phyloP scores from a whole-genome alignment of 352 stramenopile species.

The Thraustotheca clavata region DNA sequence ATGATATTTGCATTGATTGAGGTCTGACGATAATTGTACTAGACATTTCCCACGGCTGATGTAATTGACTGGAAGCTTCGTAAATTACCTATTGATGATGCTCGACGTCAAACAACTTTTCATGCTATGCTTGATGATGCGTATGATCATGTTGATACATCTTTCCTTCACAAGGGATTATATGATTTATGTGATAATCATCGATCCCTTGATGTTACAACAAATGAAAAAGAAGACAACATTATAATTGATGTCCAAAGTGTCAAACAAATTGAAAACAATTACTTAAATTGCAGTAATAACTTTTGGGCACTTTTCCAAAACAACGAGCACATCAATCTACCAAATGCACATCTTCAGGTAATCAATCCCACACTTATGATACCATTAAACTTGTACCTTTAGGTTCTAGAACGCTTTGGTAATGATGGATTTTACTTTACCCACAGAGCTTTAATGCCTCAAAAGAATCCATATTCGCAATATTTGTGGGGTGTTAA shows the following conservation, averaged over 20 bases:
- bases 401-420: constrained; percentile 3
- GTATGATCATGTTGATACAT: constrained; percentile 1
- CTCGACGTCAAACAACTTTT: background rate
- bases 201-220: background rate
- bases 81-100: background rate
- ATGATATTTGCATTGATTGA: background rate
- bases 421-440: background rate
- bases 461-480: constrained; percentile 6
- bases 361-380: background rate
- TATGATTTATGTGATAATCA: background rate
- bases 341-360: background rate
- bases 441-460: background rate
- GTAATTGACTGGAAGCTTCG: constrained; percentile 3
- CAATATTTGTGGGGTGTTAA: constrained; percentile 2
- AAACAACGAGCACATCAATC: background rate
- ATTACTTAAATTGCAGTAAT: constrained; percentile 6
- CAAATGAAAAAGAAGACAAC: background rate
- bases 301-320: constrained; percentile 1
- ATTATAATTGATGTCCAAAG: constrained; percentile 1
- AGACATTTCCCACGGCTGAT: constrained; percentile 1
- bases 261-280: background rate
- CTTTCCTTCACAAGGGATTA: background rate
- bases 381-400: background rate
- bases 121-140: constrained; percentile 1
- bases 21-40: background rate